phyloP scores from a whole-genome alignment of 2,329 filamentous ascomycete species.

The Diaporthe citri region DNA sequence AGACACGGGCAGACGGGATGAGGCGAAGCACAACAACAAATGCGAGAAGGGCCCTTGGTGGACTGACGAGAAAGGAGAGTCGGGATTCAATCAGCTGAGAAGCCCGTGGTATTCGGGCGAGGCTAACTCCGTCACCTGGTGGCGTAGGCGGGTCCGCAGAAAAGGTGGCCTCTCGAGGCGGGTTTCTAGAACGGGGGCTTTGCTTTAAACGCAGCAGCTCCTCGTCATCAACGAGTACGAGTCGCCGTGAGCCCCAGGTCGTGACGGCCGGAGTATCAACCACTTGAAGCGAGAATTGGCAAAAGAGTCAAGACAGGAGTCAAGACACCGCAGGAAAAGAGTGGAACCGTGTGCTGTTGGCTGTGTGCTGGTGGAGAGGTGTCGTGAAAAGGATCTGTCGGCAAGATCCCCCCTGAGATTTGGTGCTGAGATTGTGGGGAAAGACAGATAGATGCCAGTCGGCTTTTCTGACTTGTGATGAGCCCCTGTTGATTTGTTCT shows the following conservation, averaged over 20 bases:
- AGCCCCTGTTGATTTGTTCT: constrained; percentile 1
- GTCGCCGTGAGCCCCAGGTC: constrained; percentile 7
- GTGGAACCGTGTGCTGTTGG: constrained; percentile 31
- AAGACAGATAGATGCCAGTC: constrained; percentile 17
- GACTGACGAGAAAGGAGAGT: constrained; percentile 28
- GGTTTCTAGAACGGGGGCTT: neutral
- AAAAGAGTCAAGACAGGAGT: constrained; percentile 5
- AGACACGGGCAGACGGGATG: constrained; percentile 17
- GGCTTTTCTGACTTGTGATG: constrained; percentile 30
- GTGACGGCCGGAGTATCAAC: constrained; percentile 22
- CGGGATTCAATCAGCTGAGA: constrained; percentile 24
- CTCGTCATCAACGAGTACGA: neutral
- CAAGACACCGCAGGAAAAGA: constrained; percentile 16
- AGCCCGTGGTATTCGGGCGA: constrained; percentile 28
- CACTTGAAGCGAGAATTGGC: constrained; percentile 11
- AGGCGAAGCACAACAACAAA: constrained; percentile 16
- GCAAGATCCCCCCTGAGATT: constrained; percentile 35
- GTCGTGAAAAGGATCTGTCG: constrained; percentile 33
- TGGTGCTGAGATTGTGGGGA: constrained; percentile 34
- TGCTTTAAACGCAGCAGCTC: neutral
- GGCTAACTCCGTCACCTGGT: constrained; percentile 21
- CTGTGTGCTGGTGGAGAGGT: constrained; percentile 31
- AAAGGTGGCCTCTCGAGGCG: constrained; percentile 15
- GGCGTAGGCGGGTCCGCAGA: constrained; percentile 8
- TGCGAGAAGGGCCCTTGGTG: constrained; percentile 17